A percentile compares a stretch with the other conserved stretches of the same genome.
These are phyloP conservation scores for Dictyostelium brefeldianum DNA, from an alignment of 78 protist genomes.

Conservation along the genomic window DNA sequence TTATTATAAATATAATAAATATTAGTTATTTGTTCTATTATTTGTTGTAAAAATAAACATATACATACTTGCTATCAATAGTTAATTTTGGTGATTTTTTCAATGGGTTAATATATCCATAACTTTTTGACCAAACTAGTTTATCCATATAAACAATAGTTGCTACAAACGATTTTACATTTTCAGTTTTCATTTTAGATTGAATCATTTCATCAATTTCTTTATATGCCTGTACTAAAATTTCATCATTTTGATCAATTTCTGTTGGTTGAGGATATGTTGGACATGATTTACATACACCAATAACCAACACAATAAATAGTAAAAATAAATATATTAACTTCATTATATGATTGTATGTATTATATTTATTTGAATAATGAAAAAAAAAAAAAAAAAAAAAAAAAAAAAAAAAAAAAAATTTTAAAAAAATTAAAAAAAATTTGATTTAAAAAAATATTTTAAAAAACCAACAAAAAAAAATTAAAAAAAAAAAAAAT, in stretches of 20 bases:
- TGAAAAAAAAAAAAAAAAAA: too few species aligned
- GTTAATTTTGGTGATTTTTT: slow-evolving; percentile 18
- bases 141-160: slow-evolving; percentile 37
- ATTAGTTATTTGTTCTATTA: neutral
- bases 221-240: slow-evolving; percentile 10
- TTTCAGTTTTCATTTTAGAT: neutral
- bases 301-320: too few species aligned
- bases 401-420: too few species aligned
- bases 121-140: slow-evolving; percentile 41
- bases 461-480: too few species aligned
- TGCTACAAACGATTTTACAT: slow-evolving; percentile 20
- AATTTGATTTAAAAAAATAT: too few species aligned
- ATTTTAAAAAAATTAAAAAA: too few species aligned
- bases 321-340: too few species aligned
- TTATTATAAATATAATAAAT: neutral
- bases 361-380: too few species aligned
- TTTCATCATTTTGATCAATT: slow-evolving; percentile 15
- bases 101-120: slow-evolving; percentile 30
- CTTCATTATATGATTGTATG: too few species aligned
- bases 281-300: slow-evolving; percentile 30
- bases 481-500: too few species aligned
- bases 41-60: too few species aligned
- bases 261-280: neutral
- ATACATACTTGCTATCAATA: slow-evolving; percentile 17
- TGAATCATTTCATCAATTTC: slow-evolving; percentile 26